phyloP scores from a whole-genome alignment of 768 basidiomycete genomes.

The Lactarius evosmus region DNA sequence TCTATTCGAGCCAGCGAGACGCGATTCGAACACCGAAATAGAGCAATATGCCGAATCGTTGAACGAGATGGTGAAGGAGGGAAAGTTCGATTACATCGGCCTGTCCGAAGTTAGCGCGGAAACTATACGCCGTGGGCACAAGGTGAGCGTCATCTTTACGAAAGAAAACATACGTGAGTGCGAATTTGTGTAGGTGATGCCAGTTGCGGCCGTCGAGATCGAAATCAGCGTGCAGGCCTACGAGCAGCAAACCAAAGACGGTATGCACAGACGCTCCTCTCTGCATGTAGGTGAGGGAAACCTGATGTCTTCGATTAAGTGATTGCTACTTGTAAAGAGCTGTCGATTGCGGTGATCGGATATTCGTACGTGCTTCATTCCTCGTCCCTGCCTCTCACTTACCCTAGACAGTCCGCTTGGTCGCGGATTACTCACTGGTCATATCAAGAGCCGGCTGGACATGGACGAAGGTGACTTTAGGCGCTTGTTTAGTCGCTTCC shows the following conservation, averaged over 20 bases:
- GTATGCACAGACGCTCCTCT: slow-evolving; percentile 29
- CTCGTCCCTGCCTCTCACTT: background rate
- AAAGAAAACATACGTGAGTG: background rate
- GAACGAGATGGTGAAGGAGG: slow-evolving; percentile 47
- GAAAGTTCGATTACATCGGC: slow-evolving; percentile 57
- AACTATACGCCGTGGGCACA: slow-evolving; percentile 43
- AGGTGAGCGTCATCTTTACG: background rate
- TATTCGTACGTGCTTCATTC: slow-evolving; percentile 43
- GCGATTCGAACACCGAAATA: slow-evolving; percentile 43
- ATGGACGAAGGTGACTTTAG: slow-evolving; percentile 40
- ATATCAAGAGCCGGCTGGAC: slow-evolving; percentile 40
- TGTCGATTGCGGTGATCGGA: slow-evolving; percentile 52
- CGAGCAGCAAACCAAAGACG: slow-evolving; percentile 49
- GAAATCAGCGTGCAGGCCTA: slow-evolving; percentile 64
- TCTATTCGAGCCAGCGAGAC: slow-evolving; percentile 54
- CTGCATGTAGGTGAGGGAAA: background rate
- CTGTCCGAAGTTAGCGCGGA: slow-evolving; percentile 53
- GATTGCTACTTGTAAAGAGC: slow-evolving; percentile 50
- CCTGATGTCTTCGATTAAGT: slow-evolving; percentile 34
- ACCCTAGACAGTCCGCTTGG: slow-evolving; percentile 47
- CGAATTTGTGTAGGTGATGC: slow-evolving; percentile 43
- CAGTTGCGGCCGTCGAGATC: slow-evolving; percentile 60
- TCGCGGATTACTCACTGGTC: slow-evolving; percentile 50
- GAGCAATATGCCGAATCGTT: slow-evolving; percentile 47
- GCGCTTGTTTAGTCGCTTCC: slow-evolving; percentile 36